phyloP scores from a whole-genome alignment of 345 rosid species.

The Raphanus sativus region DNA sequence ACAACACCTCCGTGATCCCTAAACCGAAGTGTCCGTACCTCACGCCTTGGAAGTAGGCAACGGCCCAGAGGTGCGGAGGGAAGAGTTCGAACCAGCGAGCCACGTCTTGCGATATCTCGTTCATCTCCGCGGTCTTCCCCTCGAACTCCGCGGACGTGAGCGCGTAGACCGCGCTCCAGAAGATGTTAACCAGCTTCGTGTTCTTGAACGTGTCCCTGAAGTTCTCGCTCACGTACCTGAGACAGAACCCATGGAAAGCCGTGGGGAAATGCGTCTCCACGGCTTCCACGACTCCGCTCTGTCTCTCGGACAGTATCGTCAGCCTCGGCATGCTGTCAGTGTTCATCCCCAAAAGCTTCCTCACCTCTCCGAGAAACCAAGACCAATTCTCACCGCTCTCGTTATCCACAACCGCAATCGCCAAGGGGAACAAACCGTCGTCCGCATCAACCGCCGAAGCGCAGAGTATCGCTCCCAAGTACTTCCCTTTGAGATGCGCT shows the following conservation, averaged over 20 bases:
- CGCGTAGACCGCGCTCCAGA: not conserved
- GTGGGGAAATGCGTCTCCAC: constrained; percentile 97
- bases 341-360: constrained; percentile 91
- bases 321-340: constrained; percentile 96
- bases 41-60: not conserved
- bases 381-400: constrained; percentile 94
- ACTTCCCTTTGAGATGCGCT: constrained; percentile 93
- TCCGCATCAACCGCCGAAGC: constrained; percentile 97
- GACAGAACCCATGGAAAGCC: constrained; percentile 81
- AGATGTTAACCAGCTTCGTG: not conserved
- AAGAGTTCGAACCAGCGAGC: not conserved
- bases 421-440: constrained; percentile 81
- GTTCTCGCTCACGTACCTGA: not conserved
- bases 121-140: not conserved
- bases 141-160: not conserved
- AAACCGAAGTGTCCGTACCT: not conserved
- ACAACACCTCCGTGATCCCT: not conserved
- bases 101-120: not conserved
- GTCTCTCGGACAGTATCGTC: constrained; percentile 95
- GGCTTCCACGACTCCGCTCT: constrained; percentile 77
- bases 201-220: not conserved
- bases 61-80: not conserved
- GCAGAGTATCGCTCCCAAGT: constrained; percentile 79
- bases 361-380: constrained; percentile 95
- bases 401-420: constrained; percentile 77